phyloP scores from a whole-genome alignment of 2,329 filamentous ascomycete genomes.

The Ophiognomonia clavigignenti-juglandacearum region DNA sequence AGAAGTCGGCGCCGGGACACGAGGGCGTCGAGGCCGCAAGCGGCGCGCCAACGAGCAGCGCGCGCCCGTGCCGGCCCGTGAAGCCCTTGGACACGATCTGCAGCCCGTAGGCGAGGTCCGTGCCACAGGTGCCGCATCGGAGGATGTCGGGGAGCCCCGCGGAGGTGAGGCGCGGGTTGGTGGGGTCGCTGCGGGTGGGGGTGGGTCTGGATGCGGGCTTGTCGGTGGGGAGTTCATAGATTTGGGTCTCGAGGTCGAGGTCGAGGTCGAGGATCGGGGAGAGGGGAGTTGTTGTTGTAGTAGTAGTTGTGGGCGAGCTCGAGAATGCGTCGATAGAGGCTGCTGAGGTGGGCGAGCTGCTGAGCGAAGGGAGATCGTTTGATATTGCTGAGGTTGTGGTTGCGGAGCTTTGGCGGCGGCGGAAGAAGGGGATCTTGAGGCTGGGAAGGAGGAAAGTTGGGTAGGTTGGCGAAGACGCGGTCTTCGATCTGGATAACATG shows the following conservation, averaged over 20 bases:
- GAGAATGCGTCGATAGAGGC: constrained; percentile 16
- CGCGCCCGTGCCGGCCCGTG: constrained; percentile 60
- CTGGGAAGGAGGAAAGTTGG: constrained; percentile 45
- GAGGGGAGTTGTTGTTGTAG: no score
- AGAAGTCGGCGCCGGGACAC: constrained; percentile 18
- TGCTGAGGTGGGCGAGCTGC: constrained; percentile 20
- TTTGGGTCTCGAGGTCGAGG: constrained; percentile 17
- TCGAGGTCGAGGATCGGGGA: no score
- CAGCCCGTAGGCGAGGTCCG: constrained; percentile 55
- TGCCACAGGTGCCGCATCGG: constrained; percentile 53
- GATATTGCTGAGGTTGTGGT: constrained; percentile 23
- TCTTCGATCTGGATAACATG: neutral
- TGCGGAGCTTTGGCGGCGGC: constrained; percentile 29
- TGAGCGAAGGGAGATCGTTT: constrained; percentile 19
- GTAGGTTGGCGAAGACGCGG: neutral
- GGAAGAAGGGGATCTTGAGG: constrained; percentile 43
- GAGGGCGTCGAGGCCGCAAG: constrained; percentile 6
- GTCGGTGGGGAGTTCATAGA: constrained; percentile 16
- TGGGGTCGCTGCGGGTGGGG: constrained; percentile 10
- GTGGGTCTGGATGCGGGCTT: constrained; percentile 19
- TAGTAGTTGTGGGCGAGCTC: constrained; percentile 24
- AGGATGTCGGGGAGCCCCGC: constrained; percentile 48
- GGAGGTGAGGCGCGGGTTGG: constrained; percentile 32
- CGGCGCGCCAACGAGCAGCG: constrained; percentile 49
- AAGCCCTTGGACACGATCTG: constrained; percentile 64